Percentiles rank a stretch among this genome's conserved stretches.
Conservation (phyloP, 1,139 yeast species). For the Sugiyamaella japonica region DNA sequence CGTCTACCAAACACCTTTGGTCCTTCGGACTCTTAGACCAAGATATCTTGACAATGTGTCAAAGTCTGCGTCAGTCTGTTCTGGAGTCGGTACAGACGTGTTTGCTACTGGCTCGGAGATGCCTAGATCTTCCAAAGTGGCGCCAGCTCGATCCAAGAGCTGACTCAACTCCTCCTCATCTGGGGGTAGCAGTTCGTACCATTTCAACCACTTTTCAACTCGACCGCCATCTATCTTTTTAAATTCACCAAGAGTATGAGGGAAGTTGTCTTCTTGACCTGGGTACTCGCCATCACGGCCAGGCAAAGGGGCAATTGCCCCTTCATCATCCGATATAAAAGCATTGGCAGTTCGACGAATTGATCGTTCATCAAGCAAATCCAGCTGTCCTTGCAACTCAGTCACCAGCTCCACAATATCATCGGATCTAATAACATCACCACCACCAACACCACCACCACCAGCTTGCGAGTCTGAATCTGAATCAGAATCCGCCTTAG, state of each 20-base stretch:
- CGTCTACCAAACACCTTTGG: conserved; percentile 51
- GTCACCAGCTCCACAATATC: conserved; percentile 84
- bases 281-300: conserved; percentile 70
- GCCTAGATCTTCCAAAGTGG: conserved; percentile 44
- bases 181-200: conserved; percentile 54
- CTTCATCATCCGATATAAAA: conserved; percentile 41
- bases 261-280: conserved; percentile 48
- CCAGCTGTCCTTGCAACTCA: conserved; percentile 85
- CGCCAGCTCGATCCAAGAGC: conserved; percentile 36
- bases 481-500: conserved; percentile 5
- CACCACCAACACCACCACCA: conserved; percentile 1
- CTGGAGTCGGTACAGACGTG: conserved; percentile 37
- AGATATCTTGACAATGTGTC: conserved; percentile 67
- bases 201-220: conserved; percentile 58
- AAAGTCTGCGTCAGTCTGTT: conserved; percentile 51
- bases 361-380: conserved; percentile 45
- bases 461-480: not conserved
- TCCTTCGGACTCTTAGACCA: conserved; percentile 60
- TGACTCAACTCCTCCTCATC: conserved; percentile 38
- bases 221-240: conserved; percentile 46
- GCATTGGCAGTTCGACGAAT: conserved; percentile 40
- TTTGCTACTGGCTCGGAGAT: conserved; percentile 24
- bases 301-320: conserved; percentile 55
- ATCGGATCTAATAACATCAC: conserved; percentile 68
- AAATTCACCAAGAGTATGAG: conserved; percentile 59